Percentiles rank a stretch among this genome's conserved stretches.
Conservation (phyloP, 2,329 filamentous ascomycete genomes). For the Aspergillus sp. region DNA sequence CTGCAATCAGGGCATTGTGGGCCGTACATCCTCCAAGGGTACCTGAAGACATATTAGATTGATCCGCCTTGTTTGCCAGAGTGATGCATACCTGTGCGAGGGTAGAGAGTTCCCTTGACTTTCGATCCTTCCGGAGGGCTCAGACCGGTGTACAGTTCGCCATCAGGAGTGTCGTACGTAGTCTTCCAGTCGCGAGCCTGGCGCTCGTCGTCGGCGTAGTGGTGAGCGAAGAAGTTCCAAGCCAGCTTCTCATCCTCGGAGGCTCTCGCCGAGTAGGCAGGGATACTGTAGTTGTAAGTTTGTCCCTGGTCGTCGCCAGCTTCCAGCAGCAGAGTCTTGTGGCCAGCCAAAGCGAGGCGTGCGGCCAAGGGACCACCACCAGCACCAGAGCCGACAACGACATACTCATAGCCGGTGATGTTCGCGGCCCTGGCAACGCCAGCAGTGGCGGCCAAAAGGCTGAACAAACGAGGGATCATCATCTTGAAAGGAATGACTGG, state of each 20-base stretch:
- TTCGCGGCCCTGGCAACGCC: neutral
- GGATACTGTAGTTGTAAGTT: conserved; percentile 30
- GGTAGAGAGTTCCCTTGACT: too few relatives aligned
- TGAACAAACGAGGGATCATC: neutral
- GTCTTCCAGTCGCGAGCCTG: conserved; percentile 37
- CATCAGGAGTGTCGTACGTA: conserved; percentile 39
- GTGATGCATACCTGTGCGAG: too few relatives aligned
- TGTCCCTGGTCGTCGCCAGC: conserved; percentile 37
- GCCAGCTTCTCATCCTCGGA: conserved; percentile 30
- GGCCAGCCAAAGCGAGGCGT: conserved; percentile 35
- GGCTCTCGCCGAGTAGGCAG: conserved; percentile 27
- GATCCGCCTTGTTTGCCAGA: too few relatives aligned
- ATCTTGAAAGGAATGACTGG: too few relatives aligned
- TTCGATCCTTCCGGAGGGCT: too few relatives aligned
- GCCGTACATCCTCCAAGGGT: conserved; percentile 60
- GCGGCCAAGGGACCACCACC: conserved; percentile 39
- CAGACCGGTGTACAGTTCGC: too few relatives aligned
- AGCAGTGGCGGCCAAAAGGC: neutral
- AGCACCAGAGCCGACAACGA: conserved; percentile 38
- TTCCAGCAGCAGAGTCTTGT: conserved; percentile 40
- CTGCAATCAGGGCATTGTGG: conserved; percentile 61
- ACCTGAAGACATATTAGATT: conserved; percentile 14
- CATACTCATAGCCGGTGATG: conserved; percentile 35
- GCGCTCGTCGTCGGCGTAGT: conserved; percentile 32
- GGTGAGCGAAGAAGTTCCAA: conserved; percentile 40